Percentiles rank a stretch among this genome's conserved stretches.
Conservation (phyloP, 306 rosid species). For the Vigna mungo region DNA sequence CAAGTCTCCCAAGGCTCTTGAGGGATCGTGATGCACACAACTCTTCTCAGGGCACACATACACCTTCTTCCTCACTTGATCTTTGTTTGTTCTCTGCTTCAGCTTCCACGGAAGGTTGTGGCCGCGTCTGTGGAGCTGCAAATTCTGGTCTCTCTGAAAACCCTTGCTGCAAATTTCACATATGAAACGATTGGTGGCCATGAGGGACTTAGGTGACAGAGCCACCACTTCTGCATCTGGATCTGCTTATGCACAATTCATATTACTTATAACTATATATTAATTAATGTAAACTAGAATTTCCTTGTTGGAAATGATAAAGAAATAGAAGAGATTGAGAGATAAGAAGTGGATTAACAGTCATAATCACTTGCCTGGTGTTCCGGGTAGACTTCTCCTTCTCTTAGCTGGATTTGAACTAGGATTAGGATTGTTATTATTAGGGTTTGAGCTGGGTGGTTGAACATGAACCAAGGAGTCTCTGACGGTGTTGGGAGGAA, state of each 20-base stretch:
- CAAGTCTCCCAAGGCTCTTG: conserved; percentile 88
- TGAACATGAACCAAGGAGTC: conserved; percentile 42
- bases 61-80: conserved; percentile 69
- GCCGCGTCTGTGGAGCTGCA: conserved; percentile 91
- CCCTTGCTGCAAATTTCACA: conserved; percentile 94
- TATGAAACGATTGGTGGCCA: conserved; percentile 83
- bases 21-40: conserved; percentile 86
- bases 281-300: not conserved
- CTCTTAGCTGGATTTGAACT: conserved; percentile 63
- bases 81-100: conserved; percentile 65
- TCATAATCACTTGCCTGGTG: conserved; percentile 69
- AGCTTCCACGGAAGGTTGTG: conserved; percentile 97
- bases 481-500: conserved; percentile 49
- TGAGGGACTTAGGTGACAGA: conserved; percentile 83
- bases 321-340: not conserved
- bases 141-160: conserved; percentile 87
- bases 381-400: conserved; percentile 85
- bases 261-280: not conserved
- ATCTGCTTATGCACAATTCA: conserved; percentile 55
- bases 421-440: conserved; percentile 51
- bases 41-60: conserved; percentile 89
- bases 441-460: conserved; percentile 52
- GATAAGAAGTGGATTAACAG: conserved; percentile 7
- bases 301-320: not conserved
- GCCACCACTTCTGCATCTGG: conserved; percentile 92